phyloP scores from a whole-genome alignment of 306 rosid genomes.

The Senna siamea region DNA sequence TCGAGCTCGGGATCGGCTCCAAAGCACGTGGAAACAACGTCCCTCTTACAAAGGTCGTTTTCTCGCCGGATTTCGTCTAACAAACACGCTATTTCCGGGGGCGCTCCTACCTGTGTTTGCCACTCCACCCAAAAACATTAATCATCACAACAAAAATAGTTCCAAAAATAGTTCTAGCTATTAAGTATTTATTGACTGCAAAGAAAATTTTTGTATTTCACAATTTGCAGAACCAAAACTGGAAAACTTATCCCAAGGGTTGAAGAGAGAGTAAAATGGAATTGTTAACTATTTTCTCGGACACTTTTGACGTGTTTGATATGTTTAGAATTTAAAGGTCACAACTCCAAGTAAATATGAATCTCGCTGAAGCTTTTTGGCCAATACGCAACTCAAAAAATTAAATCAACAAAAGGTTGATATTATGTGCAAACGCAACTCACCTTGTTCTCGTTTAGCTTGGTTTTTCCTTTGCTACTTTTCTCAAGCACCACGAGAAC shows the following conservation, averaged over 20 bases:
- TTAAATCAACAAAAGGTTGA: background rate
- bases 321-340: background rate
- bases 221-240: background rate
- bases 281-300: background rate
- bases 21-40: constrained; percentile 77
- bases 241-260: constrained; percentile 2
- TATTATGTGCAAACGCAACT: background rate
- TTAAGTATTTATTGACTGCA: background rate
- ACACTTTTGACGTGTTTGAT: background rate
- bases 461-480: background rate
- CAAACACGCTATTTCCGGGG: constrained; percentile 80
- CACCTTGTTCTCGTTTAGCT: background rate
- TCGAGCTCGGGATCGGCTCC: constrained; percentile 99
- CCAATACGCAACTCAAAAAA: background rate
- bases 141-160: background rate
- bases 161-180: background rate
- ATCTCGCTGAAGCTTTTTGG: background rate
- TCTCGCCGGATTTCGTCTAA: constrained; percentile 82
- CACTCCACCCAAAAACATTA: background rate
- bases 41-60: constrained; percentile 60
- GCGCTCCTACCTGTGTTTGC: constrained; percentile 79
- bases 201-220: background rate
- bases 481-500: background rate
- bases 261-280: background rate
- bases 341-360: background rate